Conservation (phyloP, 352 stramenopile genomes). For the Globisporangium viniferum region DNA sequence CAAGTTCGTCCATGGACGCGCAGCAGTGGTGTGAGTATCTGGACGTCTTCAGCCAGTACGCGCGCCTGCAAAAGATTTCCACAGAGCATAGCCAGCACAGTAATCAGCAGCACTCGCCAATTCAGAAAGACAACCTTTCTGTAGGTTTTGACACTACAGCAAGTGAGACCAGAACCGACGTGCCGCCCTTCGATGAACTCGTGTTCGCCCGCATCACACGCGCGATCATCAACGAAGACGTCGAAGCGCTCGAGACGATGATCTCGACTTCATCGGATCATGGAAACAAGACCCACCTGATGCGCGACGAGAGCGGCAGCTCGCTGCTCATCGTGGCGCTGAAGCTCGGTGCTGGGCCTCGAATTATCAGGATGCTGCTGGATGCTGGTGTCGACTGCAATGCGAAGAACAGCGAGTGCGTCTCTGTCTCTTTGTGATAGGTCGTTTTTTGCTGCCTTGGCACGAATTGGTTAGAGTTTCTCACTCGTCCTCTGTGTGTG, state of each 20-base stretch:
- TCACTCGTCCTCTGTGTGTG: neutral
- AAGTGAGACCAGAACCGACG: neutral
- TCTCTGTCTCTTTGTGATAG: neutral
- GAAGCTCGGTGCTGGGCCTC: conserved; percentile 27
- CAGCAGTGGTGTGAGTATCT: conserved; percentile 54
- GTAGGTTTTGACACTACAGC: neutral
- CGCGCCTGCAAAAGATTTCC: conserved; percentile 14
- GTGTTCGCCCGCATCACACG: conserved; percentile 25
- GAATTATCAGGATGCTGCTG: conserved; percentile 30
- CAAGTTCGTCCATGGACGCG: conserved; percentile 17
- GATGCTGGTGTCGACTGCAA: conserved; percentile 42
- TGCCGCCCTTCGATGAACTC: conserved; percentile 3
- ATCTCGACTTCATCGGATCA: conserved; percentile 5
- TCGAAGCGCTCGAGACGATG: conserved; percentile 21
- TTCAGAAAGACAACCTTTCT: neutral
- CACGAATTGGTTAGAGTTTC: neutral
- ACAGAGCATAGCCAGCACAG: conserved; percentile 3
- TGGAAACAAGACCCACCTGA: neutral
- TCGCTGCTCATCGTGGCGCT: conserved; percentile 52
- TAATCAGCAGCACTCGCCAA: conserved; percentile 17
- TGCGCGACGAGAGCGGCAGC: conserved; percentile 39
- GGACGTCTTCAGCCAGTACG: conserved; percentile 39
- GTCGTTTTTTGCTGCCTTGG: neutral
- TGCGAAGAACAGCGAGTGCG: conserved; percentile 52
- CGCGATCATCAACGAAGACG: conserved; percentile 23